Base-by-base conservation (phyloP, 2,329 filamentous ascomycete genomes). In the Alternaria novae-zelandiae region DNA sequence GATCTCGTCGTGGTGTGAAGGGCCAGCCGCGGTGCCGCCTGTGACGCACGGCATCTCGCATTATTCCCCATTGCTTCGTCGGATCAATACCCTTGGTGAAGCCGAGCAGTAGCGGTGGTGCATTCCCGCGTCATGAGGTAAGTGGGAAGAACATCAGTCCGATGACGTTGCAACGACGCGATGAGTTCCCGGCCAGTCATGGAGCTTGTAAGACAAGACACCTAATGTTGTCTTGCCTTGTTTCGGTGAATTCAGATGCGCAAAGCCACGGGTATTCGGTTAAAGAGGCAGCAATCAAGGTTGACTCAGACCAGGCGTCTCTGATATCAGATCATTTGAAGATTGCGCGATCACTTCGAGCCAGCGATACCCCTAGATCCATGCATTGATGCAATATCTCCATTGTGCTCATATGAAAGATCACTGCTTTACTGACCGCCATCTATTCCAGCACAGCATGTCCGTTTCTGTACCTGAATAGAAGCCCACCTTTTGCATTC, bases 301-400 rank as follows among this genome's bases (percentile, higher is more conserved):
- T 36, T 1, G 13, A 4, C 30, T 36, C 30, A 0, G 30, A 15
- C 13, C 30, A 6, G 2, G 30, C 13, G 13, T 36, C 6, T 36
- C 30, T 36, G 30, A 36, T 1, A 0, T 36, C 0, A 36, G 2
- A 36, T 15, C 30, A 15, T 36, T 36, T n/a, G 30, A 36, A 36
- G 30, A 3, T 8, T 5, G 30, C 30, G 30, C 30, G 30, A 36
- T n/a, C 6, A 36, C 13, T 36, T 36, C 13, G 30, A 36, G 30
- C 30, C 1, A 7, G 30, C 30, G 13, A 36, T 36, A 1, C 30
- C 0, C 30, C 1, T 2, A n/a, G 0, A 36, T 2, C 30, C 30
- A 36, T 3, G 30, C 13, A 36, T 15, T 3, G 30, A 36, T 0
- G 9, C 13, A 36, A 15, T 0, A 15, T 36, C 6, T n/a, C 1